A percentile compares a stretch with the other conserved stretches of the same genome.
phyloP scores from a whole-genome alignment of 139 green algal genomes.

The Picochlorum sp. region DNA sequence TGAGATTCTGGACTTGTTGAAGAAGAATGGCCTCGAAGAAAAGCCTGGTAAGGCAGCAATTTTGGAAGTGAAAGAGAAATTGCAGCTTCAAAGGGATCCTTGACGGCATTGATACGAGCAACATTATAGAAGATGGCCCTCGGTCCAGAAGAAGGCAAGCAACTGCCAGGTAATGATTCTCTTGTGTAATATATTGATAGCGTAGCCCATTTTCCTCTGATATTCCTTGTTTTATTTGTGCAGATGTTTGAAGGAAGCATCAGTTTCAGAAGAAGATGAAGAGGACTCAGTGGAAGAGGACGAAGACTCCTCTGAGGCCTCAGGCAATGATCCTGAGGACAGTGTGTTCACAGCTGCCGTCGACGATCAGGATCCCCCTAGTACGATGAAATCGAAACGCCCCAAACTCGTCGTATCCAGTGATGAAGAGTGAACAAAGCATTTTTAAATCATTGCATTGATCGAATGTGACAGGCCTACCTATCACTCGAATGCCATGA shows the following conservation, averaged over 20 bases:
- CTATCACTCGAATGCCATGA: no score
- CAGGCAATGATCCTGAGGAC: neutral
- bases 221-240: no score
- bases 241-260: no score
- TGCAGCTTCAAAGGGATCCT: slow-evolving; percentile 48
- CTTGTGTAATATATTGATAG: neutral
- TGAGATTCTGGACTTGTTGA: slow-evolving; percentile 23
- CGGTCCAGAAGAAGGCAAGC: slow-evolving; percentile 23
- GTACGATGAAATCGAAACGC: neutral
- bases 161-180: slow-evolving; percentile 16
- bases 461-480: no score
- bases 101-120: slow-evolving; percentile 67
- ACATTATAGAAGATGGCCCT: slow-evolving; percentile 51
- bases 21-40: slow-evolving; percentile 22
- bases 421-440: neutral
- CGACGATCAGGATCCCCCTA: neutral
- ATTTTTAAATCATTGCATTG: no score
- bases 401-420: neutral
- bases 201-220: neutral
- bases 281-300: no score
- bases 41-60: slow-evolving; percentile 15
- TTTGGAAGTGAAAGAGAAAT: slow-evolving; percentile 17
- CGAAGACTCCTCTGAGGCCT: no score
- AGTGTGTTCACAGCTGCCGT: neutral
- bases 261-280: no score